Evolutionary conservation across 192 early-diverging fungal genomes (phyloP).

Genomic region (Kickxella alabastrina): DNA sequence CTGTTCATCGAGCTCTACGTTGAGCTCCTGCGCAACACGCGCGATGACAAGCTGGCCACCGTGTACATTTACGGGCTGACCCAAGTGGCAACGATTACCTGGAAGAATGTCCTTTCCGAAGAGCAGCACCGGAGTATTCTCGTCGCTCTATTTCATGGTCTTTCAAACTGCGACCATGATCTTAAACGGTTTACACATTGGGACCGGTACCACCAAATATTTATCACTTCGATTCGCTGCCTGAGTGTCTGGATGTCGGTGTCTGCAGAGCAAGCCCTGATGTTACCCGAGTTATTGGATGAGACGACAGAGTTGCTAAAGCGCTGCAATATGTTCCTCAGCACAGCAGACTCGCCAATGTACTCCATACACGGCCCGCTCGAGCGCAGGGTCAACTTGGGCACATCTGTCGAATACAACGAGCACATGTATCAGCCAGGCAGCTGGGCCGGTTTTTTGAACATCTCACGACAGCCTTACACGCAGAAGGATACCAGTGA

Average conservation of each 20-base stretch:
- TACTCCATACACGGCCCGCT: neutral
- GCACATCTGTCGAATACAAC: conserved; percentile 10
- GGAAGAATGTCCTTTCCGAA: conserved; percentile 8
- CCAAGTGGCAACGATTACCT: conserved; percentile 23
- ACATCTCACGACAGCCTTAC: too few species aligned
- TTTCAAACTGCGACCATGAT: conserved; percentile 25
- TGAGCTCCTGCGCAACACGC: conserved; percentile 17
- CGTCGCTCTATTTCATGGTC: conserved; percentile 5
- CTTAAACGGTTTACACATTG: conserved; percentile 22
- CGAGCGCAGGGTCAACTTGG: conserved; percentile 21
- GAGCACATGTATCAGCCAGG: neutral
- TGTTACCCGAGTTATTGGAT: conserved; percentile 1
- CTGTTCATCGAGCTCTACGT: conserved; percentile 25
- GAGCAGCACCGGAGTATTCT: conserved; percentile 10
- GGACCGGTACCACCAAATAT: conserved; percentile 41
- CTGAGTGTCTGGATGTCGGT: conserved; percentile 30
- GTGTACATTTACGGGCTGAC: conserved; percentile 34
- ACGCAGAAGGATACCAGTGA: too few species aligned
- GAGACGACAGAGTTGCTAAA: conserved; percentile 17
- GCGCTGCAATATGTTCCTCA: conserved; percentile 28
- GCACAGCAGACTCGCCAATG: neutral
- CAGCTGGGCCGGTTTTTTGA: neutral
- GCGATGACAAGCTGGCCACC: conserved; percentile 7
- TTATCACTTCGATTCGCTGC: conserved; percentile 44
- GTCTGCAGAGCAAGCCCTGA: neutral